These are phyloP conservation scores for Lasiodiplodia gonubiensis DNA, from an alignment of 2,329 filamentous ascomycete species.

Conservation along the genomic window DNA sequence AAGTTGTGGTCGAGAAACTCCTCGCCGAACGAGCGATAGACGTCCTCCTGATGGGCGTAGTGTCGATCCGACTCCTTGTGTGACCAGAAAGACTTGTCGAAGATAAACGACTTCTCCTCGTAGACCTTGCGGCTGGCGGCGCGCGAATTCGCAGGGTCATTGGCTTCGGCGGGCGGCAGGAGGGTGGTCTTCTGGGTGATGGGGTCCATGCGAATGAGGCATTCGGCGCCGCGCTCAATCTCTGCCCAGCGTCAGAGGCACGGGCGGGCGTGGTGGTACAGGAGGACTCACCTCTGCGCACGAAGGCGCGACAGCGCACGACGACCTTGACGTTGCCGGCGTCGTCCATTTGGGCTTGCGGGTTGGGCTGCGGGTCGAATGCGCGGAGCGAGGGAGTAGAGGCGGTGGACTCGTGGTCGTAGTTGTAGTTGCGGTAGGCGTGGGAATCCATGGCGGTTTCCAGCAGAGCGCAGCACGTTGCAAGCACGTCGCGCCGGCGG, in stretches of 20 bases:
- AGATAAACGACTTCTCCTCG: conserved; percentile 91
- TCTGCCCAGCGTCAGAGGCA: conserved; percentile 62
- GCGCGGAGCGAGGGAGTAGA: conserved; percentile 54
- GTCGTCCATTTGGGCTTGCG: conserved; percentile 44
- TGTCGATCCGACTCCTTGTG: conserved; percentile 79
- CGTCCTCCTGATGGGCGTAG: conserved; percentile 90
- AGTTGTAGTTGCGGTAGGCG: conserved; percentile 37
- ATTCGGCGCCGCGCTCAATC: conserved; percentile 77
- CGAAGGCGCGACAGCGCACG: conserved; percentile 55
- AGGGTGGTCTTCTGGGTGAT: conserved; percentile 83
- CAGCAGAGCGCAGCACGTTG: conserved; percentile 35
- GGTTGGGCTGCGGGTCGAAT: conserved; percentile 42
- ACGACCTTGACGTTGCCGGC: conserved; percentile 59
- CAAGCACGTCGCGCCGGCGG: conserved; percentile 21
- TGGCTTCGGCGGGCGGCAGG: conserved; percentile 66
- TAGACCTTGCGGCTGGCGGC: conserved; percentile 73
- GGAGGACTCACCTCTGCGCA: conserved; percentile 49
- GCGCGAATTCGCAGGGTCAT: conserved; percentile 52
- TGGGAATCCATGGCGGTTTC: conserved; percentile 37
- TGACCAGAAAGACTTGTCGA: conserved; percentile 99
- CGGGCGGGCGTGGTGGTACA: neutral
- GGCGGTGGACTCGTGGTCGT: conserved; percentile 42
- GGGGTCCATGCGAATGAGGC: conserved; percentile 91
- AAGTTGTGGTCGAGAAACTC: conserved; percentile 99
- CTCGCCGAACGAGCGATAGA: conserved; percentile 92